These are phyloP conservation scores for Colletotrichum liaoningense DNA, from an alignment of 2,329 filamentous ascomycete species.

Conservation along the genomic window DNA sequence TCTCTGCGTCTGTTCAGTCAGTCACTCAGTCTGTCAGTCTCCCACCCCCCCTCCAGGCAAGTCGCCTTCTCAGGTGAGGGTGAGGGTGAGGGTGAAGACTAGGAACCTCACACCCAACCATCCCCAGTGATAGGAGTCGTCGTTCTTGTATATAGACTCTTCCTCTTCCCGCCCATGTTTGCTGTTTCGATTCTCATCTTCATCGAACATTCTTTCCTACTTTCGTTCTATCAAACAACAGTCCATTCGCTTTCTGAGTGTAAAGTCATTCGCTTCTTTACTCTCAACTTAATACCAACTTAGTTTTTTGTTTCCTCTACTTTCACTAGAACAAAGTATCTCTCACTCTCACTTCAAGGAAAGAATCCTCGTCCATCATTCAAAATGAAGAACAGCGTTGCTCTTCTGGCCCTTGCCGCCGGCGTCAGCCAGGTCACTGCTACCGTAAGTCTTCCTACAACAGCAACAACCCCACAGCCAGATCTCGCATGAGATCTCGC, in stretches of 20 bases:
- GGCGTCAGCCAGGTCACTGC: conserved; percentile 62
- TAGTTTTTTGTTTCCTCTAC: conserved; percentile 32
- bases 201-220: conserved; percentile 40
- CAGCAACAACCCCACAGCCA: conserved; percentile 13
- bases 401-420: conserved; percentile 63
- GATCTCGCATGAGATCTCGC: not conserved
- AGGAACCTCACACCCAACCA: conserved; percentile 28
- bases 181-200: conserved; percentile 33
- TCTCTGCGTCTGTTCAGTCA: not conserved
- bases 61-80: conserved; percentile 26
- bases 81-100: not conserved
- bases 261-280: conserved; percentile 71
- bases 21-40: not conserved
- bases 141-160: conserved; percentile 36
- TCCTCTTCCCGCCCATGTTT: conserved; percentile 27
- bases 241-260: conserved; percentile 49
- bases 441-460: conserved; percentile 48
- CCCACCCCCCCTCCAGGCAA: conserved; percentile 1
- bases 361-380: conserved; percentile 30
- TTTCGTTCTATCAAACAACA: conserved; percentile 43
- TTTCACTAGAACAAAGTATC: conserved; percentile 18
- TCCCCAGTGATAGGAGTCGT: conserved; percentile 20
- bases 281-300: conserved; percentile 37
- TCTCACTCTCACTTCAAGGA: conserved; percentile 17
- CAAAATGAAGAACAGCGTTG: conserved; percentile 64